These are phyloP conservation scores for Solidago caesia DNA, from an alignment of 129 eudicot species.

Conservation along the genomic window DNA sequence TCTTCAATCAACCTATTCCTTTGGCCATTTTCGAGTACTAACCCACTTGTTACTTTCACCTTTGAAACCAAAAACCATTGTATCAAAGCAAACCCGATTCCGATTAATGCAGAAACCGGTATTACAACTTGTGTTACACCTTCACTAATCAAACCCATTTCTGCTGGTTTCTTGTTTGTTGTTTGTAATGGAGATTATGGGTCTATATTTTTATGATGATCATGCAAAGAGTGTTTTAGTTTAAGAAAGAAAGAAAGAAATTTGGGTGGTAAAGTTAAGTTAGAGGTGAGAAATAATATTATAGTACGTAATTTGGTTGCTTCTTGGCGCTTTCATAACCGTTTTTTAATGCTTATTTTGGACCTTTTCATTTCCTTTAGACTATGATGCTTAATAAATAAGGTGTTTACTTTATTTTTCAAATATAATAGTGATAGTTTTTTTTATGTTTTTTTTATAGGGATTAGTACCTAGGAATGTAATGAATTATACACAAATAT, in stretches of 20 bases:
- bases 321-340: constrained; percentile 26
- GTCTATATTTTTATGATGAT: constrained; percentile 1
- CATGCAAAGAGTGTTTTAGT: neutral
- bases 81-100: constrained; percentile 46
- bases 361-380: constrained; percentile 4
- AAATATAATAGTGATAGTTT: no score
- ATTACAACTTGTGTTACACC: constrained; percentile 40
- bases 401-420: neutral
- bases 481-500: no score
- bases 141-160: constrained; percentile 41
- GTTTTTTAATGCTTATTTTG: constrained; percentile 3
- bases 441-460: no score
- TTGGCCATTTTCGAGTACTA: constrained; percentile 9
- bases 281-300: neutral
- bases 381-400: neutral
- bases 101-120: constrained; percentile 44
- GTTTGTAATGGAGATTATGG: neutral
- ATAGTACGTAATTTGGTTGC: constrained; percentile 16
- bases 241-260: constrained; percentile 6
- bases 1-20: constrained; percentile 44
- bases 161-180: neutral
- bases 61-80: constrained; percentile 54
- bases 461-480: no score
- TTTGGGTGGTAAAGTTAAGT: neutral
- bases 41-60: constrained; percentile 31